Evolutionary conservation across 1,284 basidiomycete species (phyloP).

Genomic region (Ustilago sp.): DNA sequence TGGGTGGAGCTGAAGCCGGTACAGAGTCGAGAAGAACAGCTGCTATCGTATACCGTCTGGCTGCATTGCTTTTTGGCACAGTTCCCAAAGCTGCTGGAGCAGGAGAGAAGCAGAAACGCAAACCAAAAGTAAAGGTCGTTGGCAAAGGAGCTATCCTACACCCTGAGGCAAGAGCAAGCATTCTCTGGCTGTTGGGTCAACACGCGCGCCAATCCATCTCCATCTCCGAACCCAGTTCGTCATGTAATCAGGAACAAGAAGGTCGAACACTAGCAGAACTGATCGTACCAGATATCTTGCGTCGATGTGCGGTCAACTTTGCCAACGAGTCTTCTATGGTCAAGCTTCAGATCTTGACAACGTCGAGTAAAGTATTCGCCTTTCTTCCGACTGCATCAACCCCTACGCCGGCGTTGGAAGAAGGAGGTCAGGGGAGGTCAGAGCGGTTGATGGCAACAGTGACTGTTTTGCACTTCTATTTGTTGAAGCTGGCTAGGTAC

Average conservation of each 20-base stretch:
- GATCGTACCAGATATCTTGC: conserved; percentile 62
- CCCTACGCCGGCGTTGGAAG: conserved; percentile 2
- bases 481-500: conserved; percentile 59
- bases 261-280: conserved; percentile 55
- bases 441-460: conserved; percentile 28
- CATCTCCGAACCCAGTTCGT: conserved; percentile 7
- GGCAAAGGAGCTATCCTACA: conserved; percentile 54
- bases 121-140: conserved; percentile 41
- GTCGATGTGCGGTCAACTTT: conserved; percentile 62
- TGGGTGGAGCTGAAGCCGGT: neutral
- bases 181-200: conserved; percentile 67
- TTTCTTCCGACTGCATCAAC: conserved; percentile 34
- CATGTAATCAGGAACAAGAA: neutral
- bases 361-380: conserved; percentile 58
- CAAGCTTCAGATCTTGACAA: conserved; percentile 60
- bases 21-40: conserved; percentile 25
- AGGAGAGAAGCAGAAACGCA: conserved; percentile 24
- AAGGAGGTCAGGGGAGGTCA: conserved; percentile 25
- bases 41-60: conserved; percentile 51
- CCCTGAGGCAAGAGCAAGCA: conserved; percentile 48
- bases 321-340: conserved; percentile 49
- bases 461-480: conserved; percentile 47
- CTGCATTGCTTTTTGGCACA: conserved; percentile 54
- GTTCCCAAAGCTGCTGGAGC: conserved; percentile 9
- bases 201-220: conserved; percentile 43